Percentiles rank a stretch among this genome's conserved stretches.
These are phyloP conservation scores for Friedmanniomyces endolithicus DNA, from an alignment of 495 filamentous ascomycete genomes.

Conservation along the genomic window DNA sequence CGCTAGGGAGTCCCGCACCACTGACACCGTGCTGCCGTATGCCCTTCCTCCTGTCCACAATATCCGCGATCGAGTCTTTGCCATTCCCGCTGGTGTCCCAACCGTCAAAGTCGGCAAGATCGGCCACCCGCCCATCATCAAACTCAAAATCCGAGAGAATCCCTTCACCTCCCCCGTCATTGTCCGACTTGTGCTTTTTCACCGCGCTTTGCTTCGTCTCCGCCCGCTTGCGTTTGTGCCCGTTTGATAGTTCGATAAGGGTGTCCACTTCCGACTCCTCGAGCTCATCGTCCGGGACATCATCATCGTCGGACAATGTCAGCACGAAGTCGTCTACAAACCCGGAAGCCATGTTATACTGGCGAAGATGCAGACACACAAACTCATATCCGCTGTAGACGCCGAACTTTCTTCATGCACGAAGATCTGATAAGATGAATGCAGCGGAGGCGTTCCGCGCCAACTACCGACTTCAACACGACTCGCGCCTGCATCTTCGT, in stretches of 20 bases:
- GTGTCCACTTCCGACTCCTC: background rate
- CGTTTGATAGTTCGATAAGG: background rate
- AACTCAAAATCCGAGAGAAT: constrained; percentile 15
- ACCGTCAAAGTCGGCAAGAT: constrained; percentile 7
- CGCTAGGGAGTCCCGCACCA: background rate
- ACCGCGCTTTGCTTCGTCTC: constrained; percentile 3
- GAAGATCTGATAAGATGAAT: no score
- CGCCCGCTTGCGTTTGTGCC: background rate
- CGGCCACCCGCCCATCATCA: constrained; percentile 2
- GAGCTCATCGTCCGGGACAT: constrained; percentile 9
- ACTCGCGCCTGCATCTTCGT: no score
- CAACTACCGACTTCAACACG: no score
- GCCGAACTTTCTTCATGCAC: no score
- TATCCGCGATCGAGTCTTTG: background rate
- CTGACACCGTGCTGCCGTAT: background rate
- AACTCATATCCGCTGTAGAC: no score
- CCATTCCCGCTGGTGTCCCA: background rate
- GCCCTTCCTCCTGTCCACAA: background rate
- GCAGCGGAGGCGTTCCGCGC: no score
- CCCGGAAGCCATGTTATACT: background rate
- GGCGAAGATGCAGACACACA: no score
- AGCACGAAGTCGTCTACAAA: constrained; percentile 11
- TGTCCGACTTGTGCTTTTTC: background rate
- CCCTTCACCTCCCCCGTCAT: constrained; percentile 2
- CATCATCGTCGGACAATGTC: constrained; percentile 8